A percentile compares a stretch with the other conserved stretches of the same genome.
Conservation (phyloP, 805 yeast genomes). For the Citeromyces nyonsensis region DNA sequence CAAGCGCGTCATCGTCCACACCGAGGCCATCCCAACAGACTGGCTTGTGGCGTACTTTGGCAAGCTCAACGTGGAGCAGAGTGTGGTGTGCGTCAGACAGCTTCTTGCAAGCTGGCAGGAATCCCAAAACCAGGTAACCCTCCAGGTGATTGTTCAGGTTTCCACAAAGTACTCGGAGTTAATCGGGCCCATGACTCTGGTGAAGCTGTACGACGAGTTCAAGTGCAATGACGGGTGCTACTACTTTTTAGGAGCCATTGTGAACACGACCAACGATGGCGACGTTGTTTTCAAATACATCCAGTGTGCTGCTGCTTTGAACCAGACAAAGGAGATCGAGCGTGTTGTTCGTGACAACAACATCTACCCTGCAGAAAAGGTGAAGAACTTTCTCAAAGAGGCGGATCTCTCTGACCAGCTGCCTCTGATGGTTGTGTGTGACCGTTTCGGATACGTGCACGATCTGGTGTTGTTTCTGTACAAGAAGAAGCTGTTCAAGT, state of each 20-base stretch:
- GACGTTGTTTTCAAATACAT: constrained; percentile 94
- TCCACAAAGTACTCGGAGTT: constrained; percentile 93
- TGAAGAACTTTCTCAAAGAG: constrained; percentile 92
- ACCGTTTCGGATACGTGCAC: constrained; percentile 80
- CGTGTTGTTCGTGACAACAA: constrained; percentile 89
- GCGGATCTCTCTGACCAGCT: constrained; percentile 87
- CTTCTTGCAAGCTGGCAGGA: constrained; percentile 56
- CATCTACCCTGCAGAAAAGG: constrained; percentile 93
- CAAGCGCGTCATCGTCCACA: constrained; percentile 85
- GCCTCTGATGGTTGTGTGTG: constrained; percentile 93
- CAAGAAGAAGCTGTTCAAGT: constrained; percentile 91
- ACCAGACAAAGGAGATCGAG: constrained; percentile 89
- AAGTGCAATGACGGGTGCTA: constrained; percentile 88
- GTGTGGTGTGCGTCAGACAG: constrained; percentile 74
- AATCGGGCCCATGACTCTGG: constrained; percentile 72
- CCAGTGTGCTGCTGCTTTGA: constrained; percentile 82
- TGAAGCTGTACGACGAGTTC: constrained; percentile 87
- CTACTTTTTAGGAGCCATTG: constrained; percentile 86
- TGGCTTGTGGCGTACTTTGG: constrained; percentile 93
- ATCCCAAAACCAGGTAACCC: constrained; percentile 42
- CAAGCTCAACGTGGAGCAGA: constrained; percentile 86
- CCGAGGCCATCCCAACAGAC: constrained; percentile 73
- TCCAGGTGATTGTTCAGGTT: constrained; percentile 89
- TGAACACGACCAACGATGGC: constrained; percentile 83
- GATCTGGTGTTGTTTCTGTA: constrained; percentile 87